These are phyloP conservation scores for Castanospermum australe DNA, from an alignment of 306 rosid species.

Conservation along the genomic window DNA sequence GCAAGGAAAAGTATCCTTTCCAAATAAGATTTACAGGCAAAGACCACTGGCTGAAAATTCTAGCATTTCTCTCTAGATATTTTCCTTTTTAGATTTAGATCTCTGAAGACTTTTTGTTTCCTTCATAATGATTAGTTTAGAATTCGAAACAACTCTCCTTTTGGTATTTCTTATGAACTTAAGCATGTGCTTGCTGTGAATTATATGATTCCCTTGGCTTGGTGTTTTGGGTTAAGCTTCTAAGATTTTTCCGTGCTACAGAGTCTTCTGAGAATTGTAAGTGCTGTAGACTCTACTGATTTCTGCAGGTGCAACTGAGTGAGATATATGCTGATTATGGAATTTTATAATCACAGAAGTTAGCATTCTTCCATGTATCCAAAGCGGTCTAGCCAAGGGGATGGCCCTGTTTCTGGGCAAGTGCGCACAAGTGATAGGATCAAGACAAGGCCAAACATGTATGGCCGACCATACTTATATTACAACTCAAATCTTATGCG, in stretches of 20 bases:
- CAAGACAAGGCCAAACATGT: conserved; percentile 52
- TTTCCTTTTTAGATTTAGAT: background rate
- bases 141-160: background rate
- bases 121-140: background rate
- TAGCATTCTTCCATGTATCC: conserved; percentile 58
- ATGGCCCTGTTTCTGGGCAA: conserved; percentile 54
- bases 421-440: conserved; percentile 82
- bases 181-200: conserved; percentile 9
- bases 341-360: conserved; percentile 18
- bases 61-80: too few relatives aligned
- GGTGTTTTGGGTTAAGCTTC: background rate
- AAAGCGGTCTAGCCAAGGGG: conserved; percentile 57
- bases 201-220: background rate
- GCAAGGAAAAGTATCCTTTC: too few relatives aligned
- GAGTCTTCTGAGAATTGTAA: background rate
- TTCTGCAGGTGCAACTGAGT: conserved; percentile 35
- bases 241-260: background rate
- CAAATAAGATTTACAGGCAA: too few relatives aligned
- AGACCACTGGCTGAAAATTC: too few relatives aligned
- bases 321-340: conserved; percentile 16
- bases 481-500: conserved; percentile 43
- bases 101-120: background rate
- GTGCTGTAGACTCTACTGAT: conserved; percentile 5
- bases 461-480: conserved; percentile 54
- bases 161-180: background rate